Conservation (phyloP, 306 rosid species). For the Crotalaria pallida region DNA sequence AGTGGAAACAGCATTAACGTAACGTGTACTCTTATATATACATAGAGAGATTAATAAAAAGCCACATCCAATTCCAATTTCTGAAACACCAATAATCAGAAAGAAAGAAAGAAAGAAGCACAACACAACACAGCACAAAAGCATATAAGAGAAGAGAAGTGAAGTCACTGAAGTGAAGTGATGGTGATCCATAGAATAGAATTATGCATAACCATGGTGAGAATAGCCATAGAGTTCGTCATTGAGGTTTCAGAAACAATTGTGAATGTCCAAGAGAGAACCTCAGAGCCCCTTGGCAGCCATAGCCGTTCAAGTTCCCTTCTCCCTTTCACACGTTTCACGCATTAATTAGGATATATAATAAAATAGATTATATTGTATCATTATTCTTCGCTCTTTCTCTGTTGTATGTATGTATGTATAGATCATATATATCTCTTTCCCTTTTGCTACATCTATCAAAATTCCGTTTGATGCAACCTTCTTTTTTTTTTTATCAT, state of each 20-base stretch:
- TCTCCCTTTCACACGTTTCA: conserved; percentile 52
- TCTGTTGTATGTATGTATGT: too few species aligned
- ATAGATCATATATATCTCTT: background rate
- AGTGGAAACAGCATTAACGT: too few species aligned
- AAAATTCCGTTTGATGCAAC: background rate
- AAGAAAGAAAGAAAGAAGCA: background rate
- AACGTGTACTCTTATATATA: too few species aligned
- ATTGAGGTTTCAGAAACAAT: conserved; percentile 65
- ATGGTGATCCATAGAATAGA: conserved; percentile 66
- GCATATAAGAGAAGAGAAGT: background rate
- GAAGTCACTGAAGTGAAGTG: too few species aligned
- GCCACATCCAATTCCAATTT: too few species aligned
- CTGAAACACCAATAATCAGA: background rate
- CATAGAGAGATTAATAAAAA: too few species aligned
- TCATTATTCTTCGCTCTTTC: background rate
- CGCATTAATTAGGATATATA: conserved; percentile 29
- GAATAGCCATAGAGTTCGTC: conserved; percentile 64
- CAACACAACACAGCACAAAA: too few species aligned
- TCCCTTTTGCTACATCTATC: background rate
- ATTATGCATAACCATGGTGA: conserved; percentile 49
- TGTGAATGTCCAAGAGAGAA: conserved; percentile 39
- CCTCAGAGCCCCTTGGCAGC: background rate
- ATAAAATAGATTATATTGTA: too few species aligned
- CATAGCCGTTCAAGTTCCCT: conserved; percentile 25
- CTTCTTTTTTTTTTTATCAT: too few species aligned